Evolutionary conservation across 1,284 basidiomycete genomes (phyloP).

Genomic region (Sanguinoderma infundibulare): DNA sequence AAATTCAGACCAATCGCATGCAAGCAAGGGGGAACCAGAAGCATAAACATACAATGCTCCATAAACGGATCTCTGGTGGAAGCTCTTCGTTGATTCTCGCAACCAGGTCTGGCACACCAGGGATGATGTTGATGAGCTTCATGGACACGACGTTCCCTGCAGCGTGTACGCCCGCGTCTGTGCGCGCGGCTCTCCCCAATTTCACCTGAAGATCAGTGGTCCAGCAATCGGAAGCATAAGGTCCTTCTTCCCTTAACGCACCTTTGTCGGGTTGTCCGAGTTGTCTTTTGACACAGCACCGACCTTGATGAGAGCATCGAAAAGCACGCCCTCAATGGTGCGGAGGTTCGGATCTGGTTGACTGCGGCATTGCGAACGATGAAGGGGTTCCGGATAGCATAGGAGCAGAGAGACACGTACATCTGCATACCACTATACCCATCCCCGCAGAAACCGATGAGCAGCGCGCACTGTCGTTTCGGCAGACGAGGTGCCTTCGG

Average conservation of each 20-base stretch:
- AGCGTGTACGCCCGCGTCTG: conserved; percentile 97
- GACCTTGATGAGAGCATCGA: conserved; percentile 85
- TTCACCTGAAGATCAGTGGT: conserved; percentile 58
- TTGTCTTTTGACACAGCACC: conserved; percentile 95
- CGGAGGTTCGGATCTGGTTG: conserved; percentile 60
- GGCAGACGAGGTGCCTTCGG: conserved; percentile 59
- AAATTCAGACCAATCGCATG: neutral
- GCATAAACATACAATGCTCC: conserved; percentile 72
- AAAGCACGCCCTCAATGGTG: conserved; percentile 93
- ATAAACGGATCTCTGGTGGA: conserved; percentile 90
- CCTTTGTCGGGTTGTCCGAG: conserved; percentile 89
- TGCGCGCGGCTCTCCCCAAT: conserved; percentile 90
- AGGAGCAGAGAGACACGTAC: conserved; percentile 51
- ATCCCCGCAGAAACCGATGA: conserved; percentile 81
- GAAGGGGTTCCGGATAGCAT: neutral
- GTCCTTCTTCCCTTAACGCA: conserved; percentile 32
- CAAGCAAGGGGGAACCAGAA: neutral
- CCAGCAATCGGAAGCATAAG: neutral
- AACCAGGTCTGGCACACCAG: conserved; percentile 74
- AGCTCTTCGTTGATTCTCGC: conserved; percentile 86
- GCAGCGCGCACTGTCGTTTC: conserved; percentile 73
- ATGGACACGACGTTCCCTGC: conserved; percentile 93
- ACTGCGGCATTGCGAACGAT: conserved; percentile 34
- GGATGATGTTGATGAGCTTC: conserved; percentile 85
- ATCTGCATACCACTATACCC: conserved; percentile 96